A percentile compares a stretch with the other conserved stretches of the same genome.
Conservation (phyloP, 164 flowering plant genomes). For the Magnolia sinica region DNA sequence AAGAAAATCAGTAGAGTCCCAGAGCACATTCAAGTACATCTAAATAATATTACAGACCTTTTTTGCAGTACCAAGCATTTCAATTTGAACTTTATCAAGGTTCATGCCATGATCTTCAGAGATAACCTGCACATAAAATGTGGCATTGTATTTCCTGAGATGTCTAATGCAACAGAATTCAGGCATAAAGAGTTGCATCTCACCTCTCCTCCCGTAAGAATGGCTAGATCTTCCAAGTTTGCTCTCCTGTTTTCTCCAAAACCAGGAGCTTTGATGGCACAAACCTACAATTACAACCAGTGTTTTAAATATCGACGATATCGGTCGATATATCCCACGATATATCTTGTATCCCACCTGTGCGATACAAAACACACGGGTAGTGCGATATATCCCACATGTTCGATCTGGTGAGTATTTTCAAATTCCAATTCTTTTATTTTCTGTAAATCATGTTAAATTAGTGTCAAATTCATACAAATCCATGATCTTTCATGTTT, state of each 20-base stretch:
- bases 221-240: conserved; percentile 74
- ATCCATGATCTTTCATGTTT: no score
- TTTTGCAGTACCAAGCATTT: conserved; percentile 80
- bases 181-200: background rate
- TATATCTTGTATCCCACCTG: no score
- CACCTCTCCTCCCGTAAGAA: conserved; percentile 89
- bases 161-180: background rate
- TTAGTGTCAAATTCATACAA: no score
- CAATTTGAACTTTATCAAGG: conserved; percentile 55
- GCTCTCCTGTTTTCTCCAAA: conserved; percentile 86
- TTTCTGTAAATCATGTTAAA: no score
- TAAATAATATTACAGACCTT: conserved; percentile 41
- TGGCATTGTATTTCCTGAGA: background rate
- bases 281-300: conserved; percentile 40
- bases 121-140: conserved; percentile 50
- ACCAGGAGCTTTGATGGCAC: conserved; percentile 92
- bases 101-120: conserved; percentile 59
- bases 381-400: no score
- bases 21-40: background rate
- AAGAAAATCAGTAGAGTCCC: background rate
- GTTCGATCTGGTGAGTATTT: no score
- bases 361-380: no score
- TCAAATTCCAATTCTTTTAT: no score
- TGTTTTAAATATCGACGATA: no score
- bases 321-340: no score